Evolutionary conservation across 371 early-diverging fungal species (phyloP).

Genomic region (Batrachochytrium dendrobatidis): DNA sequence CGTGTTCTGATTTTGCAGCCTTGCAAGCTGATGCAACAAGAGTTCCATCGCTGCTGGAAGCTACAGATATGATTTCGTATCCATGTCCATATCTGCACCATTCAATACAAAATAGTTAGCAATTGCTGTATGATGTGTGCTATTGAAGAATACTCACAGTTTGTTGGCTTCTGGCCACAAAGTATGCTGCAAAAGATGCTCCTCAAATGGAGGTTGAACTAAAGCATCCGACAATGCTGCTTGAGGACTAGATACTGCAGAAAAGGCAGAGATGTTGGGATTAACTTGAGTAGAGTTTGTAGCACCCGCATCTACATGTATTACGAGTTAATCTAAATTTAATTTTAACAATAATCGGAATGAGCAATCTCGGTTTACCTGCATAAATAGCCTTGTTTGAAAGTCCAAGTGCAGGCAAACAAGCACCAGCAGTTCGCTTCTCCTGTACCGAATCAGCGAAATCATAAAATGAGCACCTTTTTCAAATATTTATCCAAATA

Average conservation of each 20-base stretch:
- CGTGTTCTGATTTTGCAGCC: conserved; percentile 67
- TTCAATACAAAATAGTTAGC: not conserved
- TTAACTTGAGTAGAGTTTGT: conserved; percentile 15
- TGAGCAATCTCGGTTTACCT: too few species aligned
- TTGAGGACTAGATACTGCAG: conserved; percentile 16
- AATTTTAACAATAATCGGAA: not conserved
- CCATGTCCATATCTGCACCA: conserved; percentile 70
- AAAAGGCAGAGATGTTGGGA: conserved; percentile 19
- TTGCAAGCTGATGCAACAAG: conserved; percentile 78
- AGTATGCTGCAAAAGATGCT: conserved; percentile 79
- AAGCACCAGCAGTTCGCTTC: conserved; percentile 64
- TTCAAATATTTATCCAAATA: not conserved
- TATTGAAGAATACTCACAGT: conserved; percentile 39
- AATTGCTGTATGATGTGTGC: not conserved
- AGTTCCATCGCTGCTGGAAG: conserved; percentile 60
- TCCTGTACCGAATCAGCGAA: conserved; percentile 15
- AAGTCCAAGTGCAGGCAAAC: conserved; percentile 85
- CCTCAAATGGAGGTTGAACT: conserved; percentile 72
- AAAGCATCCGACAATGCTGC: conserved; percentile 20
- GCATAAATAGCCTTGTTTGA: conserved; percentile 89
- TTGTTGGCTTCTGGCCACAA: conserved; percentile 96
- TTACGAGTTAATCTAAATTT: not conserved
- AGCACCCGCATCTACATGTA: not conserved
- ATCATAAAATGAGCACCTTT: not conserved
- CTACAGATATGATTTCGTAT: conserved; percentile 77